A percentile compares a stretch with the other conserved stretches of the same genome.
These are phyloP conservation scores for Rhynchosporium agropyri DNA, from an alignment of 2,329 filamentous ascomycete genomes.

Conservation along the genomic window DNA sequence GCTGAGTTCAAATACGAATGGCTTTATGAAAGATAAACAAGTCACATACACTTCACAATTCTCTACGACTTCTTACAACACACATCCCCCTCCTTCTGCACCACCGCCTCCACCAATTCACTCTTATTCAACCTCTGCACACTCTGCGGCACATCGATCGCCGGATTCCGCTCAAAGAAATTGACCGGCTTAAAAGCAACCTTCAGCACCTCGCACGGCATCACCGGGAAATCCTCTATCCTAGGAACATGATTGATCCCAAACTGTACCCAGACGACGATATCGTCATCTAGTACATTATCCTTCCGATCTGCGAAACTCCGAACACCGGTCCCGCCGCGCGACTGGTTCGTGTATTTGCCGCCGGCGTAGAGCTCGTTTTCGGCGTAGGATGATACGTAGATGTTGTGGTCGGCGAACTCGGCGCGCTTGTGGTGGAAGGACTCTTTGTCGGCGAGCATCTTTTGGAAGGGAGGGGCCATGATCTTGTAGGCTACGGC, in stretches of 20 bases:
- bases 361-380: constrained; percentile 56
- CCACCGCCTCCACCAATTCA: constrained; percentile 31
- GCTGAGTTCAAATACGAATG: too few relatives aligned
- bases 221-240: constrained; percentile 68
- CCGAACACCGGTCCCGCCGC: constrained; percentile 55
- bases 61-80: constrained; percentile 33
- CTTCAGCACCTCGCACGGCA: constrained; percentile 62
- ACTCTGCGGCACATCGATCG: constrained; percentile 52
- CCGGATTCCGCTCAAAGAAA: constrained; percentile 56
- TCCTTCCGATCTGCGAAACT: constrained; percentile 56
- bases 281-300: constrained; percentile 53
- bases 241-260: constrained; percentile 66
- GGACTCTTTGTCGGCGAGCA: constrained; percentile 53
- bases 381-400: constrained; percentile 57
- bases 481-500: constrained; percentile 59
- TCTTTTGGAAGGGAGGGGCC: constrained; percentile 58
- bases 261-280: constrained; percentile 61
- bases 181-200: constrained; percentile 54
- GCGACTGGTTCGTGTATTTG: constrained; percentile 59
- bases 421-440: constrained; percentile 54
- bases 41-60: too few relatives aligned
- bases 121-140: constrained; percentile 49
- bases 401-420: constrained; percentile 58
- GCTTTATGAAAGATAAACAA: too few relatives aligned
- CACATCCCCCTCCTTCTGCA: constrained; percentile 29